Evolutionary conservation across 495 filamentous ascomycete species (phyloP).

Genomic region (Neurospora sp.): DNA sequence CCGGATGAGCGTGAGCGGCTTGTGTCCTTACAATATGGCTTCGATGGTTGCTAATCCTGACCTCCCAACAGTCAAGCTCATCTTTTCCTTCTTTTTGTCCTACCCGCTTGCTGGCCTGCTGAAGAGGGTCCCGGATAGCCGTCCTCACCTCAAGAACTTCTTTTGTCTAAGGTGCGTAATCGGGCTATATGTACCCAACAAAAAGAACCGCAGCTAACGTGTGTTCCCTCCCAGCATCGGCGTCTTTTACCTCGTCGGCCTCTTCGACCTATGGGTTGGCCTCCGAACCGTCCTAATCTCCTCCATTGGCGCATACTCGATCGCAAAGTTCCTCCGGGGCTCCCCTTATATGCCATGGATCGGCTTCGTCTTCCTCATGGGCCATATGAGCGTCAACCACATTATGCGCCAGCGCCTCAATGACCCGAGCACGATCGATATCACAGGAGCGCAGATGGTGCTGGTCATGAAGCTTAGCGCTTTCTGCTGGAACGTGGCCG

Average conservation of each 20-base stretch:
- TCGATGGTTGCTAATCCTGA: slow-evolving; percentile 8
- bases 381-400: slow-evolving; percentile 87
- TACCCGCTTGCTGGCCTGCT: slow-evolving; percentile 85
- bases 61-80: slow-evolving; percentile 67
- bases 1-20: slow-evolving; percentile 66
- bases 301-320: slow-evolving; percentile 68
- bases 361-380: slow-evolving; percentile 88
- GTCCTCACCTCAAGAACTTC: slow-evolving; percentile 79
- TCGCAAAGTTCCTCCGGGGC: slow-evolving; percentile 66
- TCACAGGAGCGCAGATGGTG: slow-evolving; percentile 97
- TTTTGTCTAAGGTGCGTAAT: slow-evolving; percentile 64
- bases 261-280: slow-evolving; percentile 93
- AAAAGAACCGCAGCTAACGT: background rate
- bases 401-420: slow-evolving; percentile 66
- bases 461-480: slow-evolving; percentile 95
- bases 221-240: slow-evolving; percentile 41
- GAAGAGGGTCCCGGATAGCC: slow-evolving; percentile 80
- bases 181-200: background rate
- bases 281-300: slow-evolving; percentile 70
- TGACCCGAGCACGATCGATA: slow-evolving; percentile 60
- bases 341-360: slow-evolving; percentile 99
- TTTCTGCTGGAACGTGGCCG: slow-evolving; percentile 96
- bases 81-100: slow-evolving; percentile 82
- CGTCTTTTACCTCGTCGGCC: slow-evolving; percentile 82
- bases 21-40: background rate